These are phyloP conservation scores for Parachaetomium inaequale DNA, from an alignment of 495 filamentous ascomycete genomes.

Conservation along the genomic window DNA sequence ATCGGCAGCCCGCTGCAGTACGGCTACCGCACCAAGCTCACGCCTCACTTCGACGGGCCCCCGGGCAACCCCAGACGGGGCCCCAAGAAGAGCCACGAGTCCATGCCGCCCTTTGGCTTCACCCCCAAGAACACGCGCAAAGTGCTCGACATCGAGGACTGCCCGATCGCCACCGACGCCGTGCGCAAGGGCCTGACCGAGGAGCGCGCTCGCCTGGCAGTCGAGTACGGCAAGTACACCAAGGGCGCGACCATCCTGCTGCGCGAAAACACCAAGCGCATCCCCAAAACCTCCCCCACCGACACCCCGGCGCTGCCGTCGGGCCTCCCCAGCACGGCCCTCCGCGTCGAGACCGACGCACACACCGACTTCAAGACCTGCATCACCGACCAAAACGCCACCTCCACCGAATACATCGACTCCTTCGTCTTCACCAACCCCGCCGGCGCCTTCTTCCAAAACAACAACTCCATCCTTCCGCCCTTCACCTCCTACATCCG, in stretches of 20 bases:
- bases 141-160: constrained; percentile 93
- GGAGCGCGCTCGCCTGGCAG: constrained; percentile 66
- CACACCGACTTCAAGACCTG: constrained; percentile 77
- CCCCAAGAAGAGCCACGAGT: constrained; percentile 41
- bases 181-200: constrained; percentile 69
- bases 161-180: constrained; percentile 86
- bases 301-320: constrained; percentile 15
- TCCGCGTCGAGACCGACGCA: constrained; percentile 37
- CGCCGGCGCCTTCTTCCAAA: constrained; percentile 95
- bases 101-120: constrained; percentile 84
- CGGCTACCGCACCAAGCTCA: constrained; percentile 92
- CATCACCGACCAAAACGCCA: constrained; percentile 79
- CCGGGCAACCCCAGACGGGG: constrained; percentile 38
- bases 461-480: constrained; percentile 98
- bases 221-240: constrained; percentile 67
- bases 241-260: constrained; percentile 84
- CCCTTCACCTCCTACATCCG: constrained; percentile 89
- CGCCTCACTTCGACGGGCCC: constrained; percentile 86
- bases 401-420: constrained; percentile 79
- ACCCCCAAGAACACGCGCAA: constrained; percentile 67
- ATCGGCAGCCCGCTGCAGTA: constrained; percentile 88
- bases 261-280: constrained; percentile 75
- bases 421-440: constrained; percentile 82
- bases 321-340: constrained; percentile 21
- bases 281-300: constrained; percentile 47